Conservation (phyloP, 495 filamentous ascomycete species). For the Penicillium pulvis region DNA sequence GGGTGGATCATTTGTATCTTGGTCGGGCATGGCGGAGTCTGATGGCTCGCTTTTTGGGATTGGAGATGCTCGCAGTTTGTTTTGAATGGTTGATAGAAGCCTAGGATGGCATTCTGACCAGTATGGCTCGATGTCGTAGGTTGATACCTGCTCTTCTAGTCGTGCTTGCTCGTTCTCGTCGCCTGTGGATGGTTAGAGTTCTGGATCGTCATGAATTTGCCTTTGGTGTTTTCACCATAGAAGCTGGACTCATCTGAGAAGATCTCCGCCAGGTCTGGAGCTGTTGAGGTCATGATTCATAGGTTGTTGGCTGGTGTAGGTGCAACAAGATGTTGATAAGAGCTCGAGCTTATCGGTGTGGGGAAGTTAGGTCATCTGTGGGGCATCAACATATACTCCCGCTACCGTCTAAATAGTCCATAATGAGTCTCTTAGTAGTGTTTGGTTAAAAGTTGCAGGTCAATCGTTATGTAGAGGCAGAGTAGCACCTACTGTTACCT, state of each 20-base stretch:
- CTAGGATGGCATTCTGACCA: constrained; percentile 41
- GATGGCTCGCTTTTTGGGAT: background rate
- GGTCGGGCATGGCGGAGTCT: constrained; percentile 1
- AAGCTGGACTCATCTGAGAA: constrained; percentile 74
- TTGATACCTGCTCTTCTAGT: constrained; percentile 35
- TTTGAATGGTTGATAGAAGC: constrained; percentile 36
- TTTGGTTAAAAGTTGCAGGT: no score
- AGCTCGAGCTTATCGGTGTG: constrained; percentile 6
- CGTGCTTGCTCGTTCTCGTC: constrained; percentile 47
- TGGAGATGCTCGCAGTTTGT: constrained; percentile 8
- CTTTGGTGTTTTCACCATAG: constrained; percentile 53
- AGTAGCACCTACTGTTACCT: no score
- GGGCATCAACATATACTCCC: background rate
- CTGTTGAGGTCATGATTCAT: background rate
- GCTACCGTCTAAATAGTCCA: no score
- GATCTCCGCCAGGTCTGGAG: constrained; percentile 6
- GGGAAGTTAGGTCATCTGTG: constrained; percentile 12
- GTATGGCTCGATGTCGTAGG: constrained; percentile 51
- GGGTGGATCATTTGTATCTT: constrained; percentile 14
- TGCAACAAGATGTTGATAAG: constrained; percentile 2
- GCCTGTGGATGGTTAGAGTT: constrained; percentile 43
- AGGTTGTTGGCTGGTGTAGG: background rate
- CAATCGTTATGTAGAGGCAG: no score
- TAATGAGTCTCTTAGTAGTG: no score
- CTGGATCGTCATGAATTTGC: no score